Evolutionary conservation across 2,329 filamentous ascomycete species (phyloP).

Genomic region (Aspergillus sp.): DNA sequence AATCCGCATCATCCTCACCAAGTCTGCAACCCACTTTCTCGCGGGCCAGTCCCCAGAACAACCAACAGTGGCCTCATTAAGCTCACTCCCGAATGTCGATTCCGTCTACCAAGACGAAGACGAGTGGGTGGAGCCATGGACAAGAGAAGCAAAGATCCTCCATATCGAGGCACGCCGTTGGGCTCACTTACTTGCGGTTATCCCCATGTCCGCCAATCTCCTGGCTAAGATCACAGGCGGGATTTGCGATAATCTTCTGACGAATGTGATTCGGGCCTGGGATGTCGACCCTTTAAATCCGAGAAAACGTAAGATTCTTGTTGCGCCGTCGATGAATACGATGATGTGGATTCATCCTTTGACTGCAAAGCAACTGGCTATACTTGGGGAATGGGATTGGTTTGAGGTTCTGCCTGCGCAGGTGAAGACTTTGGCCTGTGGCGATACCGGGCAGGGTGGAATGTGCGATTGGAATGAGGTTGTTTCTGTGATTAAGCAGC

Average conservation of each 20-base stretch:
- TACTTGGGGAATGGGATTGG: constrained; percentile 73
- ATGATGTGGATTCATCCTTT: constrained; percentile 87
- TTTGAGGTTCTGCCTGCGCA: constrained; percentile 69
- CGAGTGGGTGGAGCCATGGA: constrained; percentile 79
- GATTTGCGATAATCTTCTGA: constrained; percentile 69
- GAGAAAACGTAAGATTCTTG: constrained; percentile 62
- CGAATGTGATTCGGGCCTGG: constrained; percentile 78
- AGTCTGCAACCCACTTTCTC: constrained; percentile 70
- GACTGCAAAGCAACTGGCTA: constrained; percentile 65
- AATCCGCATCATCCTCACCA: constrained; percentile 79
- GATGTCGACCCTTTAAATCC: constrained; percentile 51
- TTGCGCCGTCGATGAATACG: constrained; percentile 82
- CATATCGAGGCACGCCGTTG: constrained; percentile 84
- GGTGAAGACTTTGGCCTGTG: constrained; percentile 76
- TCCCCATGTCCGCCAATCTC: constrained; percentile 77
- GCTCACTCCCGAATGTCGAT: constrained; percentile 65
- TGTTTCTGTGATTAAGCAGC: constrained; percentile 58
- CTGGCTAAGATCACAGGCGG: constrained; percentile 80
- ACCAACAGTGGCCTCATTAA: constrained; percentile 59
- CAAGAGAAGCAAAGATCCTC: constrained; percentile 70
- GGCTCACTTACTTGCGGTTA: constrained; percentile 76
- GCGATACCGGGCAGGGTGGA: constrained; percentile 74
- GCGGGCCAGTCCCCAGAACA: constrained; percentile 72
- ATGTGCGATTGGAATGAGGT: constrained; percentile 81
- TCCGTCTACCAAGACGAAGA: constrained; percentile 77